Conservation (phyloP, 2,329 filamentous ascomycete genomes). For the Beauveria rudraprayagi region DNA sequence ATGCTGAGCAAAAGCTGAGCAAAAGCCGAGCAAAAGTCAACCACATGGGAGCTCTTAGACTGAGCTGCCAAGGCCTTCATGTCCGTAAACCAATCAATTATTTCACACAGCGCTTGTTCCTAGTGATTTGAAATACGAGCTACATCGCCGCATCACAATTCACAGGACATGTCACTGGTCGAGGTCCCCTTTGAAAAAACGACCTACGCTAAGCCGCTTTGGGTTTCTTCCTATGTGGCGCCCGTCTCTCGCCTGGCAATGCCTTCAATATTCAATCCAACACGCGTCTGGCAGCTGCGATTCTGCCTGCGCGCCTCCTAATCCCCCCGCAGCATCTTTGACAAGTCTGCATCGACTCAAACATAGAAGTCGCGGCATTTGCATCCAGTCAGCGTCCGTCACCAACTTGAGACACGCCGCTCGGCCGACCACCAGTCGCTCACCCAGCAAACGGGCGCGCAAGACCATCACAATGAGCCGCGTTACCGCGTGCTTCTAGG, state of each 20-base stretch:
- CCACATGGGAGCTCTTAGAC: too few species aligned
- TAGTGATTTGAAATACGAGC: background rate
- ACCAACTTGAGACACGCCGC: background rate
- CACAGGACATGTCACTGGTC: background rate
- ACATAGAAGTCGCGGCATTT: background rate
- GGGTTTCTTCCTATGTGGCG: background rate
- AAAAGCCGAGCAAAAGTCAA: too few species aligned
- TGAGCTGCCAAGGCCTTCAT: background rate
- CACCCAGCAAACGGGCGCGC: background rate
- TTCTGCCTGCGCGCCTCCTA: background rate
- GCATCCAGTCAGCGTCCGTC: background rate
- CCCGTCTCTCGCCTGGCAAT: background rate
- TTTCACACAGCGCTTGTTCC: background rate
- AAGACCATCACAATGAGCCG: background rate
- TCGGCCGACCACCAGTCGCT: background rate
- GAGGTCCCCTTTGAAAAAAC: background rate
- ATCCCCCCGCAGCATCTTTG: background rate
- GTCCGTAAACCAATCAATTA: background rate
- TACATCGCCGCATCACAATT: background rate
- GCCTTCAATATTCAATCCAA: conserved; percentile 4
- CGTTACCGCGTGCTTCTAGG: background rate
- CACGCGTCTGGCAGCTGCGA: conserved; percentile 5
- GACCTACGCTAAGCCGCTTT: conserved; percentile 3
- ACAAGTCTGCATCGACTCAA: background rate
- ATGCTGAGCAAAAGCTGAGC: too few species aligned